Evolutionary conservation across 805 yeast species (phyloP).

Genomic region (Metschnikowia lachancei): DNA sequence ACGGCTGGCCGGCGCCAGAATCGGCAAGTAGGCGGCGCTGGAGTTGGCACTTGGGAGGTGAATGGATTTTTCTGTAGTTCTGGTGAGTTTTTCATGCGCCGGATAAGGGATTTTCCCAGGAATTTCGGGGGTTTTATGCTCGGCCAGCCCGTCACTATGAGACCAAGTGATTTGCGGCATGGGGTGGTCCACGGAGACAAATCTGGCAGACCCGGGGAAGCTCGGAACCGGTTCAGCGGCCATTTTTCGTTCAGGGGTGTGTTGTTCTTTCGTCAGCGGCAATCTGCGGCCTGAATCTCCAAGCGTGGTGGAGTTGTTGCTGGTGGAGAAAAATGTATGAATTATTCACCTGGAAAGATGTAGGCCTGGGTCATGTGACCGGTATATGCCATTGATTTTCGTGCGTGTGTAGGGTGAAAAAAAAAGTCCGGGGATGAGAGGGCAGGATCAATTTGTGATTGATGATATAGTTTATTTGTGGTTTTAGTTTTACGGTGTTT

Average conservation of each 20-base stretch:
- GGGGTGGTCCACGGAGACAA: not conserved
- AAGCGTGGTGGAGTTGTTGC: too few relatives aligned
- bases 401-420: too few relatives aligned
- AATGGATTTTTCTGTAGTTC: conserved; percentile 5
- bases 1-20: conserved; percentile 1
- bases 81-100: not conserved
- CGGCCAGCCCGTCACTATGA: not conserved
- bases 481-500: too few relatives aligned
- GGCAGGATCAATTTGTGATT: too few relatives aligned
- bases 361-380: not conserved
- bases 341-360: not conserved
- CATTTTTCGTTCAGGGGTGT: not conserved
- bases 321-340: too few relatives aligned
- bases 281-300: too few relatives aligned
- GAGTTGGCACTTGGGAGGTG: conserved; percentile 16
- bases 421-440: too few relatives aligned
- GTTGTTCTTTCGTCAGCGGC: not conserved
- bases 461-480: too few relatives aligned
- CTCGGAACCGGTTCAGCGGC: not conserved
- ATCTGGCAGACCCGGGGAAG: not conserved
- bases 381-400: too few relatives aligned
- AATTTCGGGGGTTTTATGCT: not conserved
- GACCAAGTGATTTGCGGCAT: too few relatives aligned
- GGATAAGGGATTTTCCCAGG: not conserved
- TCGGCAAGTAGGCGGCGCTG: conserved; percentile 41